Evolutionary conservation across 2,329 filamentous ascomycete species (phyloP), one percentile per base, ranked within the genome.

Genomic region (Knufia fluminis): DNA sequence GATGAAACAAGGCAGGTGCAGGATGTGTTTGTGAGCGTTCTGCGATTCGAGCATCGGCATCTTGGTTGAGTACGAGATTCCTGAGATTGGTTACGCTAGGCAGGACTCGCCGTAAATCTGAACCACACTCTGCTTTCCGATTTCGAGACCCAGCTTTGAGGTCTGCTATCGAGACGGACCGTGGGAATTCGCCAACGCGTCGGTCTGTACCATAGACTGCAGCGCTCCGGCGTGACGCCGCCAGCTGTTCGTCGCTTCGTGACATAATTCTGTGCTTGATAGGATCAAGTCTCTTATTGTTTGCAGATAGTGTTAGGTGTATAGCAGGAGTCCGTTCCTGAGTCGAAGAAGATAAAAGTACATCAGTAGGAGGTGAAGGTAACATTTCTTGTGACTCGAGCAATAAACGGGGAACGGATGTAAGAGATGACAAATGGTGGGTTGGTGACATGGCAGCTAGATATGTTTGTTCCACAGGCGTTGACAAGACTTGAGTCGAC

Each of bases 401-500:
- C 19, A 28, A 22, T 10, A n/a, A 16, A 17, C 19, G 6, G 20
- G 40, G 22, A 43, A 43, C 20, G 40, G 24, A 10, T 43, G 10
- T 35, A 26, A 35, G 26, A 16, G 24, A 35, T 46, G 42, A 46
- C 42, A 46, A 46, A 46, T 32, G 26, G 4, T 20, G 22, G 16
- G 2, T 19, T 16, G 42, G 12, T 23, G 42, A 46, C 28, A 46
- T 19, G 24, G 24, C 14, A 16, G 3, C 16, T 20, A 19, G 42
- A 46, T 35, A 23, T 33, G 24, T 7, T 33, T 32, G 42, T 46
- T 46, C 26, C 42, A 46, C 42, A 46, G 17, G 17, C 28, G 16
- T 14, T 14, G 39, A 24, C 8, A 17, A 26, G 24, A 33, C 17
- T 35, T n/a, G 31, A 35, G 24, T 33, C 12, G 42, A 43, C 24